These are phyloP conservation scores for Inosperma sp. DNA, from an alignment of 768 basidiomycete species.

Conservation along the genomic window DNA sequence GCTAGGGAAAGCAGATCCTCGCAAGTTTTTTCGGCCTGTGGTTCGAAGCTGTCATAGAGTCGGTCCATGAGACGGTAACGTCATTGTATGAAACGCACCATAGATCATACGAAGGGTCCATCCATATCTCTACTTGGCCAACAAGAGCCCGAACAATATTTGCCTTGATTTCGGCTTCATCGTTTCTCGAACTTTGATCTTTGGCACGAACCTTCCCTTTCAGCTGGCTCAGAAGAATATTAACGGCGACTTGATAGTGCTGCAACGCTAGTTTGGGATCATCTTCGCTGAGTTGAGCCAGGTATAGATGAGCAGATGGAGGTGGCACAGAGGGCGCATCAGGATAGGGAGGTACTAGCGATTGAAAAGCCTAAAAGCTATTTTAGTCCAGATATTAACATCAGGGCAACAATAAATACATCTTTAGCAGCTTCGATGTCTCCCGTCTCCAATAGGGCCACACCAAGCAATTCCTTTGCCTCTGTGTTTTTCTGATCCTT, in stretches of 20 bases:
- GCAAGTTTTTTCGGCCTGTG: constrained; percentile 76
- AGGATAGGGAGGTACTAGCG: constrained; percentile 56
- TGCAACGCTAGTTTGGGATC: constrained; percentile 69
- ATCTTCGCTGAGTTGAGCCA: constrained; percentile 78
- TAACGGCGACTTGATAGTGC: constrained; percentile 78
- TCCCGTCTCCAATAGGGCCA: constrained; percentile 74
- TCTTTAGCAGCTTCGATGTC: constrained; percentile 67
- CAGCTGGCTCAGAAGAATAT: constrained; percentile 59
- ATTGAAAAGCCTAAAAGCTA: constrained; percentile 51
- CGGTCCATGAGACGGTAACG: neutral
- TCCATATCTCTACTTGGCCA: constrained; percentile 94
- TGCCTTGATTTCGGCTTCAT: constrained; percentile 56
- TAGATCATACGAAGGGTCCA: constrained; percentile 84
- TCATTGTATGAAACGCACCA: constrained; percentile 49
- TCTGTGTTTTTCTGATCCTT: constrained; percentile 57
- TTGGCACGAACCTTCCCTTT: constrained; percentile 68
- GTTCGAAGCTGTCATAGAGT: constrained; percentile 59
- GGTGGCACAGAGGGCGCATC: constrained; percentile 59
- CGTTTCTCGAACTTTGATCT: constrained; percentile 34
- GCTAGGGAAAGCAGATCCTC: constrained; percentile 73
- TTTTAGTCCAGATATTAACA: neutral
- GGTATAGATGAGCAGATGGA: constrained; percentile 80
- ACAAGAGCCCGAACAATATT: constrained; percentile 77
- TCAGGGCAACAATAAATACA: constrained; percentile 32
- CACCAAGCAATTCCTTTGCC: constrained; percentile 77